Conservation (phyloP, 1,284 basidiomycete species). For the Rhodotorula sp. region DNA sequence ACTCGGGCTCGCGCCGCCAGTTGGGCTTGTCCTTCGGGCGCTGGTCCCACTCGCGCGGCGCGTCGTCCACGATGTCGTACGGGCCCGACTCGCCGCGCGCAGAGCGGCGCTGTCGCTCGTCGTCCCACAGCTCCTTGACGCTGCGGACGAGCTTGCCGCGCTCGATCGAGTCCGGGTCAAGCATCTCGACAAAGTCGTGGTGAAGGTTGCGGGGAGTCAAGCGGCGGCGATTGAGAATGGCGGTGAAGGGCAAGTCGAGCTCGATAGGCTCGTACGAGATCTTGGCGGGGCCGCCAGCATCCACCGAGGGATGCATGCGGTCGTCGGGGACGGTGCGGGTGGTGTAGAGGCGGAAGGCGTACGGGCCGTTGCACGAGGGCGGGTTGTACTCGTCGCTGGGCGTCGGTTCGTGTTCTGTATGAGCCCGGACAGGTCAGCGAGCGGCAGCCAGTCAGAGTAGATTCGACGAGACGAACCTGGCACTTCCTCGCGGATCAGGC, state of each 20-base stretch:
- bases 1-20: constrained; percentile 23
- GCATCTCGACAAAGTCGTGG: constrained; percentile 67
- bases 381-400: constrained; percentile 28
- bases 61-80: constrained; percentile 28
- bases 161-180: constrained; percentile 54
- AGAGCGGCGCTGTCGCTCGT: constrained; percentile 73
- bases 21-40: constrained; percentile 1
- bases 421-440: background rate
- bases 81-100: constrained; percentile 57
- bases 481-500: constrained; percentile 56
- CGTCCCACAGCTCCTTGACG: constrained; percentile 92
- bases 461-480: constrained; percentile 48
- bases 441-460: background rate
- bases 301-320: constrained; percentile 20
- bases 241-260: constrained; percentile 75
- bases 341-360: constrained; percentile 30
- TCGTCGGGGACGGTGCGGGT: constrained; percentile 20
- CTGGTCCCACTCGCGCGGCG: constrained; percentile 26
- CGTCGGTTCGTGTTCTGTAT: constrained; percentile 6
- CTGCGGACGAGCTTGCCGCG: constrained; percentile 79
- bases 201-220: constrained; percentile 71
- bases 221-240: constrained; percentile 78
- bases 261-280: constrained; percentile 61
- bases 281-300: constrained; percentile 26
- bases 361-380: constrained; percentile 28